Evolutionary conservation across 768 basidiomycete genomes (phyloP), one percentile per base, ranked within the genome.

Genomic region (Cystofilobasidium bisporidii): DNA sequence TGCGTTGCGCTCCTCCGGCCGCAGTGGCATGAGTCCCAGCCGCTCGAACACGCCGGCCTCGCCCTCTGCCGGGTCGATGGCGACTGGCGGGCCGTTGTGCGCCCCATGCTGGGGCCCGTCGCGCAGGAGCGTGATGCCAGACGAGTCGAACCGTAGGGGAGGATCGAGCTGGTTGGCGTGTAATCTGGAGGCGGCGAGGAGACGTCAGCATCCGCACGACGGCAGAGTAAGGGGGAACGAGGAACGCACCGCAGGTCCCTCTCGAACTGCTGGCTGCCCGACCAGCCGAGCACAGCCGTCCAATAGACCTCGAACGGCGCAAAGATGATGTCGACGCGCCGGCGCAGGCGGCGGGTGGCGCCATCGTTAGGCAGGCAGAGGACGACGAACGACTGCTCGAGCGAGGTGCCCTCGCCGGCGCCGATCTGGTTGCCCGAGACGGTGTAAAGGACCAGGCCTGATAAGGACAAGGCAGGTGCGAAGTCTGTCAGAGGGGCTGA

Each of bases 201-300:
- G 32, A 55, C n/a, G 53, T 60, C 38, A 70, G 60, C 24, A 67
- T 63, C 64, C 43, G 69, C 32, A 22, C 36, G 12, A 32, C 2
- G 36, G 48, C 43, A 20, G 26, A 30, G 41, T 11, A 0, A 11
- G 47, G n/a, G 66, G 79, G 33, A 71, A 85, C 86, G 77, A 82
- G 71, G 73, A 88, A 1, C 87, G 86, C 83, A 85, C 70, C 88
- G 81, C 60, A 96, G 75, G 76, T 94, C 92, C 32, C 90, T 80
- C 76, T 94, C 84, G 74, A 96, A 94, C 85, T 90, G 87, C 69
- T 83, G 89, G 6, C 88, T 91, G 0, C 92, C 91, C 8, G 86
- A 87, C 92, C 92, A 97, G 62, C 93, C 92, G 32, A 91, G 81
- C 1, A 96, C 84, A 0, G 90, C 89, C 0, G 88, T 87, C 85